Conservation (phyloP, 768 basidiomycete genomes). For the Agrocybe pediades region DNA sequence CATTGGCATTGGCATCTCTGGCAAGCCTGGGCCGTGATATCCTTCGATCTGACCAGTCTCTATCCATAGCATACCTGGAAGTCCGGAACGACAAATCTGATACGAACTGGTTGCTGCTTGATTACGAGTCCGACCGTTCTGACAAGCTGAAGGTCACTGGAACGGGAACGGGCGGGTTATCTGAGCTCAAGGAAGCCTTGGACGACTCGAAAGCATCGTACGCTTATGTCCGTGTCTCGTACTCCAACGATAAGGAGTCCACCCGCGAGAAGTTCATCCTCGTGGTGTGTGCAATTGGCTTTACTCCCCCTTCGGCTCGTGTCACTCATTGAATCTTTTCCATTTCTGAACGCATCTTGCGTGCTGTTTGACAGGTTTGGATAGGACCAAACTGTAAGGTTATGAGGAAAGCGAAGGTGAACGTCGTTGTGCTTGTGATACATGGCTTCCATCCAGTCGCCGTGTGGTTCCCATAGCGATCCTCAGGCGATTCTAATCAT, state of each 20-base stretch:
- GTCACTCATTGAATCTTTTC: conserved; percentile 18
- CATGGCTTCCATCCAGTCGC: conserved; percentile 17
- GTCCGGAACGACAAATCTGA: conserved; percentile 85
- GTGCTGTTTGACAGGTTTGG: conserved; percentile 52
- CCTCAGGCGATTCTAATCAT: conserved; percentile 24
- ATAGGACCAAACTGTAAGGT: conserved; percentile 83
- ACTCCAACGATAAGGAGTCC: conserved; percentile 85
- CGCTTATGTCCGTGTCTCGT: conserved; percentile 83
- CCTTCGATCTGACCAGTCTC: conserved; percentile 25
- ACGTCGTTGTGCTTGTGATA: conserved; percentile 29
- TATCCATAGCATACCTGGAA: conserved; percentile 75
- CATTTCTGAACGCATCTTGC: conserved; percentile 21
- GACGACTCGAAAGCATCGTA: conserved; percentile 78
- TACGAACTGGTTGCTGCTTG: conserved; percentile 87
- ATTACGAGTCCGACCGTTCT: conserved; percentile 84
- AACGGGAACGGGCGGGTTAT: conserved; percentile 80
- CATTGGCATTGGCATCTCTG: too few relatives aligned
- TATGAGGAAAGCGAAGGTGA: conserved; percentile 90
- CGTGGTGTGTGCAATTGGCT: conserved; percentile 44
- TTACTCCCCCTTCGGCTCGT: conserved; percentile 19
- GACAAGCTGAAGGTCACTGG: conserved; percentile 79
- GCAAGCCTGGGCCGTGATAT: conserved; percentile 6
- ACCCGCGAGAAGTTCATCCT: conserved; percentile 88
- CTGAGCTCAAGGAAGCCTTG: conserved; percentile 72
- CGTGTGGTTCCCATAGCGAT: conserved; percentile 32